Conservation (phyloP, 140 eudicot species). For the Eryngium alpinum region DNA sequence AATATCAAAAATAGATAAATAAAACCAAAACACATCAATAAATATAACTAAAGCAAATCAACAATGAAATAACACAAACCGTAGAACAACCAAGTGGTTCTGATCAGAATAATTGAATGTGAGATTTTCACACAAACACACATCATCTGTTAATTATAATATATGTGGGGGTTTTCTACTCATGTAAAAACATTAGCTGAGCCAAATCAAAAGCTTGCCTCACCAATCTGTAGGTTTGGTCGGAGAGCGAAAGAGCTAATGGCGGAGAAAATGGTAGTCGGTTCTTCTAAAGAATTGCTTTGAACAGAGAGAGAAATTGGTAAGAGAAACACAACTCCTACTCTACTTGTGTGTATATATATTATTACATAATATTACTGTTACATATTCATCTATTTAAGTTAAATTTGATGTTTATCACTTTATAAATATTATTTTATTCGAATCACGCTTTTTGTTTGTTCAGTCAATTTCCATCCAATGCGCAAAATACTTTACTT, state of each 20-base stretch:
- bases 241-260: constrained; percentile 45
- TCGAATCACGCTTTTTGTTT: too few species aligned
- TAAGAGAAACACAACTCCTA: constrained; percentile 1
- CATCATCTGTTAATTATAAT: background rate
- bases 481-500: too few species aligned
- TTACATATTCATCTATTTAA: too few species aligned
- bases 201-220: constrained; percentile 21
- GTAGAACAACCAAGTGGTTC: constrained; percentile 20
- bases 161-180: background rate
- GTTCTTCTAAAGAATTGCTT: constrained; percentile 13
- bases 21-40: background rate
- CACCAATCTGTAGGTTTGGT: constrained; percentile 42
- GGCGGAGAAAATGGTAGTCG: constrained; percentile 31
- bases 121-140: constrained; percentile 13
- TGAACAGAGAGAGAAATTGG: constrained; percentile 5
- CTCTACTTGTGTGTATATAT: background rate
- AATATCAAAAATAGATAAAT: background rate
- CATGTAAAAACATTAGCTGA: too few species aligned
- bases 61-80: constrained; percentile 9
- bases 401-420: too few species aligned
- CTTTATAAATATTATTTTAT: too few species aligned
- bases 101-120: constrained; percentile 17
- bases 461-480: too few species aligned
- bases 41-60: constrained; percentile 15
- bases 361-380: background rate